Evolutionary conservation across 768 basidiomycete species (phyloP), one percentile per base, ranked within the genome.

Genomic region (Pulveroboletus ravenelii): DNA sequence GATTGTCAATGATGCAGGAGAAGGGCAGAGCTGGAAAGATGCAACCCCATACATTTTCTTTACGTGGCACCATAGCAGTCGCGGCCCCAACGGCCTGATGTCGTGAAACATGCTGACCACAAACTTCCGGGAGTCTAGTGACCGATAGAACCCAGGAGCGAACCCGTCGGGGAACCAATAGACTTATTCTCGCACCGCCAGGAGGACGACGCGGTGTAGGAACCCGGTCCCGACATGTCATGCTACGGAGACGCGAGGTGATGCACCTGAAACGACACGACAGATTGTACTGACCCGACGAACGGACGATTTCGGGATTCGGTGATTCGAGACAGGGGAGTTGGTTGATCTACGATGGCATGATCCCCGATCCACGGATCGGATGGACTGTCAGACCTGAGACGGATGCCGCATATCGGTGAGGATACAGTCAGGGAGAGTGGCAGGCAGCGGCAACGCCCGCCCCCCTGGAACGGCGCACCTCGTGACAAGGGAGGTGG

Each of bases 321-420:
- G 37, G 29, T 14, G 36, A 30, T 4, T 31, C 29, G 31, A 17
- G 10, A 25, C 14, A 5, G 12, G 6, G n/a, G 25, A 15, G 12
- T 15, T 5, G 41, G 23, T 6, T 15, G 40, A 46, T 38, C 55
- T 37, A 30, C 20, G 30, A 50, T 40, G 48, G 36, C 15, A 20
- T 23, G 39, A 57, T 57, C 36, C 45, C 25, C 30, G 51, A 52
- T 52, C 20, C 18, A 42, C 14, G 9, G 25, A 46, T 20, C 18
- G 12, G 27, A 25, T 27, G 30, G 17, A 17, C 13, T 18, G 30
- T 29, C 32, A 53, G 20, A 53, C 50, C 31, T 54, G 50, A 48
- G 38, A 52, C 46, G 47, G 50, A 14, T 18, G n/a, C 32, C 41
- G 38, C 17, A 25, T 41, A 39, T 53, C 44, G 43, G 51, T 17